Base-by-base conservation (phyloP, 2,329 filamentous ascomycete species). In the Phyllosticta capitalensis region DNA sequence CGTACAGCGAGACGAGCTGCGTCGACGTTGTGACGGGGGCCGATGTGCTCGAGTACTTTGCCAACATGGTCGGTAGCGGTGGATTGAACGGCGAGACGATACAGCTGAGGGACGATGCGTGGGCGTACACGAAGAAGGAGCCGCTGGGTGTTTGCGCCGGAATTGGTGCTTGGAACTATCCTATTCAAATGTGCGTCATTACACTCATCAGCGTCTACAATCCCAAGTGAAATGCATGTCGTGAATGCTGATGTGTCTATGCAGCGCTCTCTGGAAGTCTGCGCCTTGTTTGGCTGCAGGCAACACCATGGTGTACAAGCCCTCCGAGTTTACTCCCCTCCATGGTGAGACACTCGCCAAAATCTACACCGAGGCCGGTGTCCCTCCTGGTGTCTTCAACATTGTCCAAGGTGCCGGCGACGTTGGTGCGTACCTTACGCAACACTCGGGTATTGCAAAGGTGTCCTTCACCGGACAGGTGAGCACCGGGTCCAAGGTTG, bases 121-220 rank as follows among this genome's bases (percentile, higher is more conserved):
- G 87, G 82, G 84, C 94, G 45, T 90, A 92, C 73, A 92, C 88
- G 10, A 86, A 84, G 68, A 92, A 94, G 71, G 87, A 89, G 65
- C 81, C 90, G 5, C 77, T 95, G 19, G 90, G 90, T 24, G 89
- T 94, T 14, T 95, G 90, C 71, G 90, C 83, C 14, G 90, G 89
- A 60, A 95, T 95, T 65, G 90, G 90, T 59, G 90, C 90, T 14
- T 95, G 90, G 90, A 95, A 95, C 74, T 95, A 95, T 70, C 90
- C 90, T 12, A 88, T 95, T 64, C 90, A 95, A 72, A 95, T 95
- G 73, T 78, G 67, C 60, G 71, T 45, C 64, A 20, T 7, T 14
- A 19, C 28, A 21, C 60, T 45, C 38, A 45, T 45, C 38, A 45
- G 65, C 17, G 7, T 24, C 30, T 59, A 33, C 20, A 21, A 45